A percentile compares a stretch with the other conserved stretches of the same genome.
phyloP scores from a whole-genome alignment of 2,329 filamentous ascomycete species.

The Metarhizium guizhouense region DNA sequence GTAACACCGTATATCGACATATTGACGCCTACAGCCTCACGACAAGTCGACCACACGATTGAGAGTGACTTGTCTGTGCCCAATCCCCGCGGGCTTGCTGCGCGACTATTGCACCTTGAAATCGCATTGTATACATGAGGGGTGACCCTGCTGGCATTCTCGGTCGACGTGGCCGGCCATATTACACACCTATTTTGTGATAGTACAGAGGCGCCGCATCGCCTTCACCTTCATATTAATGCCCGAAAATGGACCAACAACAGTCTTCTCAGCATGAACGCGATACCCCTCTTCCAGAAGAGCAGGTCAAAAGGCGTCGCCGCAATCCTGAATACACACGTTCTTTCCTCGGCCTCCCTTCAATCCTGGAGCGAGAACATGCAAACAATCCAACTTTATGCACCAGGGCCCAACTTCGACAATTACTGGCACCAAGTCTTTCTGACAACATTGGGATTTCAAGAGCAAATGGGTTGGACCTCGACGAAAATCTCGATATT shows the following conservation, averaged over 20 bases:
- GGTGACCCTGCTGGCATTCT: background rate
- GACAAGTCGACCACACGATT: background rate
- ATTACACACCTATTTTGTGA: background rate
- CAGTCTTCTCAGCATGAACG: background rate
- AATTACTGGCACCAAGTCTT: background rate
- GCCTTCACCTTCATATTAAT: background rate
- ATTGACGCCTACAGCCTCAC: background rate
- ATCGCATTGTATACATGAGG: background rate
- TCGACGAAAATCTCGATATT: background rate
- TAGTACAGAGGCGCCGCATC: background rate
- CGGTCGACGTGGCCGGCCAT: background rate
- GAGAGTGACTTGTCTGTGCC: background rate
- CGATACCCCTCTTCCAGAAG: background rate
- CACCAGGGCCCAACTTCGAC: background rate
- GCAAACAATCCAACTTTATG: background rate
- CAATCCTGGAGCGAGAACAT: conserved; percentile 2
- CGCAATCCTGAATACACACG: conserved; percentile 1
- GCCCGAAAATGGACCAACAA: conserved; percentile 1
- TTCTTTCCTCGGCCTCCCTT: conserved; percentile 2
- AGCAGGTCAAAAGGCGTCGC: background rate
- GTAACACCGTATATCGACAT: background rate
- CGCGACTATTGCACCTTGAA: background rate
- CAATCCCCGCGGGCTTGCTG: background rate
- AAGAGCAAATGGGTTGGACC: background rate
- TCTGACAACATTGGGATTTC: background rate